Base-by-base conservation (phyloP, 2,329 filamentous ascomycete genomes). In the Coniella vitis region DNA sequence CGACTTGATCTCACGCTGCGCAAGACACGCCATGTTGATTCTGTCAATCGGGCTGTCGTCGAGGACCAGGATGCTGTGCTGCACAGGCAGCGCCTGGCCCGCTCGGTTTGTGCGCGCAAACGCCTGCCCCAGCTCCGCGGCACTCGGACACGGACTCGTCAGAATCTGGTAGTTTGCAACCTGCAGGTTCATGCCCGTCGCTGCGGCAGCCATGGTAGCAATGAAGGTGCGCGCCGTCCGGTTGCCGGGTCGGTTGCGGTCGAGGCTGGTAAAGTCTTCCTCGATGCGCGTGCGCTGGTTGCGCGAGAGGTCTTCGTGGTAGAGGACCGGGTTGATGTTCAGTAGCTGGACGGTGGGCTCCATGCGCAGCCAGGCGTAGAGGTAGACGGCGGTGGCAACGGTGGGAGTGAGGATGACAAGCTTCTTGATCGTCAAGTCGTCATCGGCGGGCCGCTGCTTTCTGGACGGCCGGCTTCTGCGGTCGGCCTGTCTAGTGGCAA, bases 361-460 rank as follows among this genome's bases (percentile, higher is more conserved):
- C 25, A 38, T 9, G 4, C 14, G 31, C 34, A 52, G 38, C 3
- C 35, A 49, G 12, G 44, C 7, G 22, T 41, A 52, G 2, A 52
- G 32, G 37, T 40, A 42, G 4, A 46, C 32, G 1, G 50, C 50
- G 8, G 41, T 49, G 17, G 47, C 35, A 5, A 49, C 12, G 0
- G 46, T 52, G 3, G 50, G 50, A 1, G 42, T 45, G 5, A 52
- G 36, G 10, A 52, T 46, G 22, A 52, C 46, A n/a, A 52, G 31
- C 42, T 49, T 52, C 32, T 49, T 52, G 4, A 46, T 16, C 12
- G 16, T 25, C 1, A 4, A 10, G 38, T 44, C 35, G 2, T 14
- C 12, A 9, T 42, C 35, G 4, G 29, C 19, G 3, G 32, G n/a
- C 5, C 43, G 39, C 3, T 20, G 20, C 21, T 45, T 29, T 29